These are phyloP conservation scores for Pestalotiopsis fici DNA, from an alignment of 2,329 filamentous ascomycete species.

Conservation along the genomic window DNA sequence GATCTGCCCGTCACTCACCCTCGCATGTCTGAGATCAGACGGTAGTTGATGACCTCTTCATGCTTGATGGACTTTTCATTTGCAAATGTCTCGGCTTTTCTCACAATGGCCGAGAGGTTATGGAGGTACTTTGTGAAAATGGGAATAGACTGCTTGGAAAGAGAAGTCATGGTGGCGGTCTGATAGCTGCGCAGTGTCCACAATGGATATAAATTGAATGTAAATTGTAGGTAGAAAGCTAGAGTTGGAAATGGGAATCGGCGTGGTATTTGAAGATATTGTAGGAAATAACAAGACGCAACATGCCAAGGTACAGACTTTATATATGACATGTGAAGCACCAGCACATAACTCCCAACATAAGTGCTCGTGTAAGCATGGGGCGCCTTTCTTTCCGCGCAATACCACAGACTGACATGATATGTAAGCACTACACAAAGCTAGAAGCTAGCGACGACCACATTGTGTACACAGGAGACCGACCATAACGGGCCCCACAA, in stretches of 20 bases:
- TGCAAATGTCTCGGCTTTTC: slow-evolving; percentile 10
- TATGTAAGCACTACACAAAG: not conserved
- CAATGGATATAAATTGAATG: not conserved
- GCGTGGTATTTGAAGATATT: not conserved
- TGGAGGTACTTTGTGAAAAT: slow-evolving; percentile 15
- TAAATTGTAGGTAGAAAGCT: not conserved
- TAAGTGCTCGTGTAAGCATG: not conserved
- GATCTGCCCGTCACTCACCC: slow-evolving; percentile 5
- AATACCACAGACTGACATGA: not conserved
- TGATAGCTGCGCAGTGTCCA: not conserved
- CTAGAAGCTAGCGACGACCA: not conserved
- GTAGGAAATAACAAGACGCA: not conserved
- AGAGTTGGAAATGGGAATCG: not conserved
- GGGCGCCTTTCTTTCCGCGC: not conserved
- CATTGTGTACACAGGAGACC: no score
- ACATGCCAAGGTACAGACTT: not conserved
- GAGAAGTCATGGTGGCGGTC: slow-evolving; percentile 10
- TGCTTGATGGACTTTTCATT: slow-evolving; percentile 15
- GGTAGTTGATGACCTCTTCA: slow-evolving; percentile 13
- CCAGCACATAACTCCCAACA: not conserved
- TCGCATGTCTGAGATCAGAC: slow-evolving; percentile 13
- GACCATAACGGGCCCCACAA: not conserved
- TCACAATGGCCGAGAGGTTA: slow-evolving; percentile 10
- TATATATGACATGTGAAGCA: not conserved
- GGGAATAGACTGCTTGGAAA: slow-evolving; percentile 19